Evolutionary conservation across 2,329 filamentous ascomycete genomes (phyloP).

Genomic region (Aspergillus novoparasiticus): DNA sequence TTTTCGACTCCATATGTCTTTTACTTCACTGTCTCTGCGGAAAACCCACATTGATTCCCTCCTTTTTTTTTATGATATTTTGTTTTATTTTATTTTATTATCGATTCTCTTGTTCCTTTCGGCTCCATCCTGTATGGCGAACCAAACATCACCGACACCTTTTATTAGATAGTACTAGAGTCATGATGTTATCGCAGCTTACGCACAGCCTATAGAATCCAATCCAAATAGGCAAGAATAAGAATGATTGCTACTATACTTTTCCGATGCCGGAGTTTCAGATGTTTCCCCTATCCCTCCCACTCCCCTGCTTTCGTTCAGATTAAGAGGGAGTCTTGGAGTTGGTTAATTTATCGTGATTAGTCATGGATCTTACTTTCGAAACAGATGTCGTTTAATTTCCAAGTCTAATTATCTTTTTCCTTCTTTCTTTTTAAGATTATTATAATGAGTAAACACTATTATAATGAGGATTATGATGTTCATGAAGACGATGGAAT

Average conservation of each 20-base stretch:
- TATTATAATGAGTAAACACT: background rate
- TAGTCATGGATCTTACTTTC: background rate
- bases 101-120: background rate
- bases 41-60: background rate
- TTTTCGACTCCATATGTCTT: background rate
- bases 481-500: slow-evolving; percentile 5
- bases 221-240: background rate
- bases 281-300: slow-evolving; percentile 10
- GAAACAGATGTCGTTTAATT: background rate
- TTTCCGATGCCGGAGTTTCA: slow-evolving; percentile 26
- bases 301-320: slow-evolving; percentile 12
- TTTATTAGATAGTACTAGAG: background rate
- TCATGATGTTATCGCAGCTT: slow-evolving; percentile 10
- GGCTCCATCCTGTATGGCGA: background rate
- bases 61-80: background rate
- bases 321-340: background rate
- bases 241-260: slow-evolving; percentile 6
- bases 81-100: slow-evolving; percentile 3
- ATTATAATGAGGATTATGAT: background rate
- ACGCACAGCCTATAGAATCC: slow-evolving; percentile 15
- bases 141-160: background rate
- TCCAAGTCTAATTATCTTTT: background rate
- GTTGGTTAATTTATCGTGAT: background rate
- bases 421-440: background rate
- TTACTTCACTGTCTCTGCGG: background rate